A percentile compares a stretch with the other conserved stretches of the same genome.
These are phyloP conservation scores for Pseudopediastrum boryanum DNA, from an alignment of 139 green algal genomes.

Conservation along the genomic window DNA sequence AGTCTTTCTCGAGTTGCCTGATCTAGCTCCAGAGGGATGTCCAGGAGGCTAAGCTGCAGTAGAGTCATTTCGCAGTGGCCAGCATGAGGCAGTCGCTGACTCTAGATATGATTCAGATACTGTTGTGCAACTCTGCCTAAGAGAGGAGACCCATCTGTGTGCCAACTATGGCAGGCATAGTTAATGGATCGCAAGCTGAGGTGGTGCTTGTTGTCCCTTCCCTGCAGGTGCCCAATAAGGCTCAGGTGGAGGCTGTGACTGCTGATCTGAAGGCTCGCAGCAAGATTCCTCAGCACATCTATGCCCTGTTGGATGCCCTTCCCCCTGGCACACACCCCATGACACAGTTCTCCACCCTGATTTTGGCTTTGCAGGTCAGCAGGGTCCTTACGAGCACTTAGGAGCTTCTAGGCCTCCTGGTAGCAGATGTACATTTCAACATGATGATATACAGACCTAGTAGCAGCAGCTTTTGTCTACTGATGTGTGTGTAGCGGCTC, in stretches of 20 bases:
- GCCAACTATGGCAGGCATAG: no score
- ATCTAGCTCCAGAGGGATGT: not conserved
- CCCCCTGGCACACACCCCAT: slow-evolving; percentile 90
- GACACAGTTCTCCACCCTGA: slow-evolving; percentile 83
- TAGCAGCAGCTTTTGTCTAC: no score
- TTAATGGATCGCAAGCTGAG: no score
- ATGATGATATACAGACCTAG: no score
- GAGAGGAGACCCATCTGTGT: no score
- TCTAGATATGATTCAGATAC: no score
- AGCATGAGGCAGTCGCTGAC: not conserved
- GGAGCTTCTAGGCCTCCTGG: no score
- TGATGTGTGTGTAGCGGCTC: no score
- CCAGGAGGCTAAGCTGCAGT: not conserved
- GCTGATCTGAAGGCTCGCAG: slow-evolving; percentile 75
- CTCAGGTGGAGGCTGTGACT: slow-evolving; percentile 75
- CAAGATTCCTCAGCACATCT: slow-evolving; percentile 70
- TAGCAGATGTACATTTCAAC: no score
- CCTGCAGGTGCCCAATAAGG: slow-evolving; percentile 65
- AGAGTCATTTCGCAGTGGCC: not conserved
- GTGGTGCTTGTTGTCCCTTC: not conserved
- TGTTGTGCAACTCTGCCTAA: no score
- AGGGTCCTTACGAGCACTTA: not conserved
- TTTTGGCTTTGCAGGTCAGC: slow-evolving; percentile 84
- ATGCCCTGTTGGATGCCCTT: slow-evolving; percentile 74
- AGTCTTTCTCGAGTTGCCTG: no score